These are phyloP conservation scores for Chrysoporthe puriensis DNA, from an alignment of 2,329 filamentous ascomycete genomes.

Conservation along the genomic window DNA sequence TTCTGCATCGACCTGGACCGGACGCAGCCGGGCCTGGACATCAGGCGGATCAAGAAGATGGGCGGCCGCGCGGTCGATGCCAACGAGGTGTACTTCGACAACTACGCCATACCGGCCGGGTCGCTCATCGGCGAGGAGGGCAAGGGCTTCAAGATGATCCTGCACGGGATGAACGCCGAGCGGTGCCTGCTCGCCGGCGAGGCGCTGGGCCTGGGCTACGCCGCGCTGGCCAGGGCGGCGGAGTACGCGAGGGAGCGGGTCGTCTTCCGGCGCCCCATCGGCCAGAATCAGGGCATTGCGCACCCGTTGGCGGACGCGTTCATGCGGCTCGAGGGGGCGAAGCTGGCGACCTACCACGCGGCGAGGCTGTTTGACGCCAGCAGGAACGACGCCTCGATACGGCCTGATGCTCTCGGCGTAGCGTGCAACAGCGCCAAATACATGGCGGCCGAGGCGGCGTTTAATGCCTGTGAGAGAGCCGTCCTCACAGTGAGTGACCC, in stretches of 20 bases:
- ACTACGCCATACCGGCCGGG: slow-evolving; percentile 67
- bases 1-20: slow-evolving; percentile 81
- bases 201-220: slow-evolving; percentile 79
- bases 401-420: slow-evolving; percentile 61
- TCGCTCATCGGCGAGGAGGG: slow-evolving; percentile 73
- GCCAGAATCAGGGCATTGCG: slow-evolving; percentile 67
- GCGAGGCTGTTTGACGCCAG: slow-evolving; percentile 63
- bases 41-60: slow-evolving; percentile 82
- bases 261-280: slow-evolving; percentile 68
- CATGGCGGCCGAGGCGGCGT: slow-evolving; percentile 67
- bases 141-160: slow-evolving; percentile 77
- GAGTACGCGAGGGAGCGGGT: slow-evolving; percentile 68
- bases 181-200: slow-evolving; percentile 77
- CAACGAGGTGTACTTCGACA: slow-evolving; percentile 87
- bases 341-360: slow-evolving; percentile 68
- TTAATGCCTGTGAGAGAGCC: slow-evolving; percentile 63
- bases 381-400: slow-evolving; percentile 53
- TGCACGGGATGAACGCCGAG: slow-evolving; percentile 82
- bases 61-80: slow-evolving; percentile 80
- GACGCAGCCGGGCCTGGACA: slow-evolving; percentile 59
- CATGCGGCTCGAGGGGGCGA: slow-evolving; percentile 67
- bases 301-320: slow-evolving; percentile 69
- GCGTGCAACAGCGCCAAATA: slow-evolving; percentile 74
- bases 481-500: slow-evolving; percentile 47
- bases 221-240: slow-evolving; percentile 64